Conservation (phyloP, 208 protist genomes). For the Trypanosoma avium region DNA sequence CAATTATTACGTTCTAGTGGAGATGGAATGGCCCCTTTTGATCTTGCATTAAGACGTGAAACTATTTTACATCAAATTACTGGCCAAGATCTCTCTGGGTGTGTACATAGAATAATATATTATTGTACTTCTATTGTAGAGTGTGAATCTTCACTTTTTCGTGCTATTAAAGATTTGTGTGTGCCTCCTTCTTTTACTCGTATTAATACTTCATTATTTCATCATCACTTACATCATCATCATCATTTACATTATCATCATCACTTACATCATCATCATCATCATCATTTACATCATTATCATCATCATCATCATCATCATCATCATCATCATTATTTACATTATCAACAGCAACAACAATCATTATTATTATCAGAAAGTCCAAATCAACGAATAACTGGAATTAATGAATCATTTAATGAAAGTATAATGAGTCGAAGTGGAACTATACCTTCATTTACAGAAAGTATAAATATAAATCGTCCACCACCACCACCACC, state of each 20-base stretch:
- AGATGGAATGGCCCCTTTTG: background rate
- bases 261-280: too few relatives aligned
- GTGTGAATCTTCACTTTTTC: conserved; percentile 16
- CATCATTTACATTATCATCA: too few relatives aligned
- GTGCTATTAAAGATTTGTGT: conserved; percentile 12
- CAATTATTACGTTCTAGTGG: background rate
- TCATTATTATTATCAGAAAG: too few relatives aligned
- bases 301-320: too few relatives aligned
- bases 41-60: conserved; percentile 7
- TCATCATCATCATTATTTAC: background rate
- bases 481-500: background rate
- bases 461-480: background rate
- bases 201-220: background rate
- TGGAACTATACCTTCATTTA: background rate
- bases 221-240: background rate
- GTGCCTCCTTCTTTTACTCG: conserved; percentile 1
- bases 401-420: background rate
- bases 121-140: conserved; percentile 16
- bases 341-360: too few relatives aligned
- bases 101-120: conserved; percentile 12
- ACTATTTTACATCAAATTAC: conserved; percentile 32
- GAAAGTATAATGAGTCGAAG: background rate
- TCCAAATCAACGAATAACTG: background rate
- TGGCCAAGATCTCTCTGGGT: conserved; percentile 25
- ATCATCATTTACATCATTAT: too few relatives aligned